These are phyloP conservation scores for Acanthamoeba triangularis DNA, from an alignment of 208 protist species.

Conservation along the genomic window DNA sequence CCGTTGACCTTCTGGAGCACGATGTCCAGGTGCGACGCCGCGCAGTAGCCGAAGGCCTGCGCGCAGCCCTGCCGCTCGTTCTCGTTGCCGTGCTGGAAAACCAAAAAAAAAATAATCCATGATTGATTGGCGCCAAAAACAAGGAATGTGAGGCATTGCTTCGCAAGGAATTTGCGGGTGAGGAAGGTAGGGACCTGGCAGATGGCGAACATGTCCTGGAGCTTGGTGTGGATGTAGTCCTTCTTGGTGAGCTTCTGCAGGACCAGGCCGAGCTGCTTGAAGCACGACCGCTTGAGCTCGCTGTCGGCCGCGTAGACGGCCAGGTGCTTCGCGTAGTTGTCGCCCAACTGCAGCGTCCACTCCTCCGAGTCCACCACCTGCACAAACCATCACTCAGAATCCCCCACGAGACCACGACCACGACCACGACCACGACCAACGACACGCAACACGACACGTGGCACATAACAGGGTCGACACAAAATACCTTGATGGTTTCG, in stretches of 20 bases:
- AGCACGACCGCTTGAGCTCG: conserved; percentile 75
- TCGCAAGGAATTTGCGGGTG: not conserved
- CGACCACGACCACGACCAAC: too few species aligned
- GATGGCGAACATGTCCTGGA: conserved; percentile 83
- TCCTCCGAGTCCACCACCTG: conserved; percentile 35
- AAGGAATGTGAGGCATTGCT: not conserved
- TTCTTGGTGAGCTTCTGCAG: conserved; percentile 85
- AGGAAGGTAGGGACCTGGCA: not conserved
- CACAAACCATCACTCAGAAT: not conserved
- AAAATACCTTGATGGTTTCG: conserved; percentile 82
- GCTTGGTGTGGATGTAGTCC: conserved; percentile 80
- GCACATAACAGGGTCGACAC: not conserved
- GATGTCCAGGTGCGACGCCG: conserved; percentile 83
- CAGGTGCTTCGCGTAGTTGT: conserved; percentile 44
- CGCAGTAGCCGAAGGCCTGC: conserved; percentile 83
- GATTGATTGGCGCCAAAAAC: too few species aligned
- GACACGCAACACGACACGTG: not conserved
- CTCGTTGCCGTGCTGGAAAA: conserved; percentile 73
- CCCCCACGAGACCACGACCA: not conserved
- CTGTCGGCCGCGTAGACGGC: conserved; percentile 22
- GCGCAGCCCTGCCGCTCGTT: conserved; percentile 83
- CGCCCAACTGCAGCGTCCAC: conserved; percentile 46
- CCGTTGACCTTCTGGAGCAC: conserved; percentile 82
- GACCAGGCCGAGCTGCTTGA: conserved; percentile 84
- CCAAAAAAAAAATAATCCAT: too few species aligned